Percentiles rank a stretch among this genome's conserved stretches.
Conservation (phyloP, 2,329 filamentous ascomycete genomes). For the Dactylellina drechsleri region DNA sequence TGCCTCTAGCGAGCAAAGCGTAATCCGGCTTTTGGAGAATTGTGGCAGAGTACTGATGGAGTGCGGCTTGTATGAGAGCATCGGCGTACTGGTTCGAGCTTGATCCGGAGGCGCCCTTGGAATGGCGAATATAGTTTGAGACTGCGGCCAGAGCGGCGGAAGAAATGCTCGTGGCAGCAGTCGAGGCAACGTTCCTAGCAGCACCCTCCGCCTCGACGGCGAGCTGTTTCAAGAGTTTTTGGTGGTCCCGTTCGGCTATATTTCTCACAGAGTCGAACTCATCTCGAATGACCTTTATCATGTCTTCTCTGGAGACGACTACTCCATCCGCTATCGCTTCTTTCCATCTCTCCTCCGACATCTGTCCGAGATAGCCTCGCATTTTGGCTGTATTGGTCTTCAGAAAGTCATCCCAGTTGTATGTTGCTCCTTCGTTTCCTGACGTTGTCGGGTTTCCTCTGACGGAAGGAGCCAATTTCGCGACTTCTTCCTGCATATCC, state of each 20-base stretch:
- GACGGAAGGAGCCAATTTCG: neutral
- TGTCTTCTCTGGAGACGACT: conserved; percentile 40
- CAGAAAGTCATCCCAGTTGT: conserved; percentile 45
- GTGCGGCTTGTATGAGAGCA: conserved; percentile 48
- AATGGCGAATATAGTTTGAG: conserved; percentile 45
- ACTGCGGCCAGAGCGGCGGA: conserved; percentile 45
- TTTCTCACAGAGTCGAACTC: conserved; percentile 32
- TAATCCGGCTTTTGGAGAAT: conserved; percentile 43
- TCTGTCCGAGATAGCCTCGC: conserved; percentile 33
- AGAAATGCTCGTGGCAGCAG: conserved; percentile 49
- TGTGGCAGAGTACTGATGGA: conserved; percentile 36
- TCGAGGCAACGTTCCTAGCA: conserved; percentile 28
- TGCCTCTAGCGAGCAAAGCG: conserved; percentile 31
- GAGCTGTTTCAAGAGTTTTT: conserved; percentile 23
- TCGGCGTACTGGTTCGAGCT: conserved; percentile 32
- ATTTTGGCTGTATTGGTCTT: conserved; percentile 38
- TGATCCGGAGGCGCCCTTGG: conserved; percentile 24
- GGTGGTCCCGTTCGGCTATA: conserved; percentile 32
- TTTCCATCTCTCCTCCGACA: conserved; percentile 46
- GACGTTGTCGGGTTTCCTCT: neutral
- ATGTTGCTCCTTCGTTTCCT: neutral
- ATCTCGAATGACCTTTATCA: conserved; percentile 29
- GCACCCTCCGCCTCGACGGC: conserved; percentile 23
- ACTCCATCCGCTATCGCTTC: conserved; percentile 42
- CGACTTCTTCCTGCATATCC: conserved; percentile 31